A percentile compares a stretch with the other conserved stretches of the same genome.
Conservation (phyloP, 2,329 filamentous ascomycete genomes). For the Beauveria australis region DNA sequence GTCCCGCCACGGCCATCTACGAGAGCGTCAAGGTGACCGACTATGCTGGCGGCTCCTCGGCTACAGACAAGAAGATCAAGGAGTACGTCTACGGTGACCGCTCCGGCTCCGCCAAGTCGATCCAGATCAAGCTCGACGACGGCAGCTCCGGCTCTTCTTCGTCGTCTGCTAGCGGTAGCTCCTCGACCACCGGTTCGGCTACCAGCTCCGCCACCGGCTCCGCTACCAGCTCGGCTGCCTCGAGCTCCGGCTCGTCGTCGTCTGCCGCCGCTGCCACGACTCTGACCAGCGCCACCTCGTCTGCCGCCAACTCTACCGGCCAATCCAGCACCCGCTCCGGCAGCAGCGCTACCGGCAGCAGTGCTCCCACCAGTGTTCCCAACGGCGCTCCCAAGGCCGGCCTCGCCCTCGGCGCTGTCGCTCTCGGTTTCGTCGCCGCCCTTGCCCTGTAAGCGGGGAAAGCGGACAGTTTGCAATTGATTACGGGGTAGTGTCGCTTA, state of each 20-base stretch:
- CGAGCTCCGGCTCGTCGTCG: not conserved
- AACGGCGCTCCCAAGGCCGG: conserved; percentile 20
- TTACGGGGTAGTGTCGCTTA: not conserved
- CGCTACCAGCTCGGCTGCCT: conserved; percentile 9
- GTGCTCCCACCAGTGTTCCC: conserved; percentile 16
- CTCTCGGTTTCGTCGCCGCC: conserved; percentile 20
- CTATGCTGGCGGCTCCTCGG: conserved; percentile 41
- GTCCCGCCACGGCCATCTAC: conserved; percentile 49
- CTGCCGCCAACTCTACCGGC: conserved; percentile 16
- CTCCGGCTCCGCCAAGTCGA: conserved; percentile 41
- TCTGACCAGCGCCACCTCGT: conserved; percentile 18
- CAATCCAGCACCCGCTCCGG: conserved; percentile 15
- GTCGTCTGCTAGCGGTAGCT: conserved; percentile 20
- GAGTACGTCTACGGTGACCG: conserved; percentile 45
- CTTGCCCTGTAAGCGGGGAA: conserved; percentile 20
- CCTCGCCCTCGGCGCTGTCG: conserved; percentile 17
- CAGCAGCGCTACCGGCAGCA: conserved; percentile 10
- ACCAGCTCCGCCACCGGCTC: conserved; percentile 11
- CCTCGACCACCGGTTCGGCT: not conserved
- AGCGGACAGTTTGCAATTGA: not conserved
- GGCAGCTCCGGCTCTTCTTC: conserved; percentile 21
- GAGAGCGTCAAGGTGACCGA: conserved; percentile 46
- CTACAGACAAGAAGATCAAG: conserved; percentile 31
- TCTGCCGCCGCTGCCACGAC: conserved; percentile 14
- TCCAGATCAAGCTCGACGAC: conserved; percentile 31